Conservation (phyloP, 331 rosid genomes). For the Acacia pycnantha region DNA sequence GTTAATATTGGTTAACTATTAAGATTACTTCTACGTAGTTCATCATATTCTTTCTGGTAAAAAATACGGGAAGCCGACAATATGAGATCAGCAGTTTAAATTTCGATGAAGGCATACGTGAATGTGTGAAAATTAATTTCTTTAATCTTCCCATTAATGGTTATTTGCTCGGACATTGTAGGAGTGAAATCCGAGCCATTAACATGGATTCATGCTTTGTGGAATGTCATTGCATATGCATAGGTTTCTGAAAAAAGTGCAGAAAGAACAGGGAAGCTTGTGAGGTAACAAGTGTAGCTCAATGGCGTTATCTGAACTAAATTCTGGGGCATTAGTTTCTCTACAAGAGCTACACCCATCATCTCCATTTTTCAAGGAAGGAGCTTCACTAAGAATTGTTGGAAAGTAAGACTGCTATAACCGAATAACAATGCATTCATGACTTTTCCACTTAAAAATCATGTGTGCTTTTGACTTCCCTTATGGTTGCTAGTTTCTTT, state of each 20-base stretch:
- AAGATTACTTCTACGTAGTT: not conserved
- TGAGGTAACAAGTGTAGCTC: not conserved
- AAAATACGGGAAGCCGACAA: not conserved
- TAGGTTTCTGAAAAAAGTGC: slow-evolving; percentile 14
- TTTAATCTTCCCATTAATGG: not conserved
- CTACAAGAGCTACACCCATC: slow-evolving; percentile 49
- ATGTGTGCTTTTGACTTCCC: not conserved
- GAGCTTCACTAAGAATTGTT: slow-evolving; percentile 67
- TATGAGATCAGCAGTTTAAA: not conserved
- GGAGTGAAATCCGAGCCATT: not conserved
- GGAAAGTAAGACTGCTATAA: slow-evolving; percentile 34
- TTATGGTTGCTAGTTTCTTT: slow-evolving; percentile 4
- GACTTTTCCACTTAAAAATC: not conserved
- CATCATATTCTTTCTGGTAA: not conserved
- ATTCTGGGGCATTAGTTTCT: slow-evolving; percentile 64
- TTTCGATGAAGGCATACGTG: not conserved
- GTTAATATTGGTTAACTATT: not conserved
- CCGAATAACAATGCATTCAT: not conserved
- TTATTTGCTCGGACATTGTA: too few species aligned
- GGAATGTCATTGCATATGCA: slow-evolving; percentile 22
- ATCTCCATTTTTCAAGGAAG: slow-evolving; percentile 69
- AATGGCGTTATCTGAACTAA: slow-evolving; percentile 43
- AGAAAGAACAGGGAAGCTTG: slow-evolving; percentile 10
- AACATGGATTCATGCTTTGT: not conserved
- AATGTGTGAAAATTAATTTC: not conserved